Base-by-base conservation (phyloP, 208 protist species). In the Acanthamoeba triangularis region DNA sequence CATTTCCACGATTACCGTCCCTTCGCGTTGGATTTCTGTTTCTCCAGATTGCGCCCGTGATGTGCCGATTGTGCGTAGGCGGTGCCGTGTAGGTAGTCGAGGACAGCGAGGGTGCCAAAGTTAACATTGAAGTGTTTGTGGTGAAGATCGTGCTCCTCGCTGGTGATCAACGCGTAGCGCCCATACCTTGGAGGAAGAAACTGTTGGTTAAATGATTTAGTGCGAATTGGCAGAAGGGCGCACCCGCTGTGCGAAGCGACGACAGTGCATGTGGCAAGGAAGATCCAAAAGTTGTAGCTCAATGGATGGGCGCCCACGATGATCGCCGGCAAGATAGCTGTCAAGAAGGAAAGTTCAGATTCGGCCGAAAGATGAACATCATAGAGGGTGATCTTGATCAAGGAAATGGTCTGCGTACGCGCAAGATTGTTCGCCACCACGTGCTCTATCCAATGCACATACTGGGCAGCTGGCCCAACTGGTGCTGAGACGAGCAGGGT, bases 41-140 rank as follows among this genome's bases (percentile, higher is more conserved):
- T 49, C 72, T 80, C 41, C 10, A 8, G 72, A 47, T 37, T 11
- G 41, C 74, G 74, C 0, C 13, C 6, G 23, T 33, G 52, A 5
- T 56, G 74, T 11, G 74, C 18, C 6, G 74, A 84, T 7, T 84
- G 74, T 2, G 5, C 41, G 74, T 84, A 84, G 74, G 74, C 23
- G 14, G 74, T 84, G 74, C 74, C 74, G 23, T 84, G 74, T 3
- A 84, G 35, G 7, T 84, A 52, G 30, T 84, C 74, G 1, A 84
- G 74, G 37, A 84, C 6, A 18, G 10, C 30, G 74, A 84, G 74
- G 23, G 74, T 84, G 74, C 74, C 74, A 84, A 84, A 84, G 74
- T 84, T 84, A 41, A 84, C 44, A 20, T 84, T 84, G 74, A 84
- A 84, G 74, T 84, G 44, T 41, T 84, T 84, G 74, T 84, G 74